Base-by-base conservation (phyloP, 441 rosid species). In the Flueggea neowawraea region DNA sequence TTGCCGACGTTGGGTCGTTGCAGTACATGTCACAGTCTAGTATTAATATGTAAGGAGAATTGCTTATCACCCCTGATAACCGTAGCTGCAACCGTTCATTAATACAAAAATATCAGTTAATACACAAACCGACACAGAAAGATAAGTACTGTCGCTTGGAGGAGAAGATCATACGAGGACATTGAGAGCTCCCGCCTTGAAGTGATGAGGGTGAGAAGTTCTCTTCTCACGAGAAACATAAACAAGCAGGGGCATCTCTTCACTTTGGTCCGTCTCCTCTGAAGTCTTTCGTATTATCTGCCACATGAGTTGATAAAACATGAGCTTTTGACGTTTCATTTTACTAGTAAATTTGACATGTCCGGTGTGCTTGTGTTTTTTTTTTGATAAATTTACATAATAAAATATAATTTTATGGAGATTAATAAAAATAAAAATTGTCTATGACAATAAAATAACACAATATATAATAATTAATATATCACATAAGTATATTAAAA, bases 161-260 rank as follows among this genome's bases (percentile, higher is more conserved):
- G 14, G 0, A 4, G 51, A 17, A 10, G 14, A 44, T 0, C 55
- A 5, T 77, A 82, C 79, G 14, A 83, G 85, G 10, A 66, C 82
- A 17, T 83, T 80, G 15, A 81, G 74, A 4, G 80, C 86, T 70
- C 89, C 81, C 11, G 82, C 87, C 65, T 78, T 84, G 69, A 78
- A 84, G 65, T 78, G 54, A 54, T 78, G 85, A 0, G 61, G 72
- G 60, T 57, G 53, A 12, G 61, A 65, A 57, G 80, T 76, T 47
- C 69, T 76, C 67, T 84, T 82, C 68, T 82, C 87, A 3, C 85
- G 79, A 15, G 87, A 58, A 55, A 84, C 79, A 11, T 80, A 80
- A 1, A 74, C 78, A 5, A 82, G 82, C 0, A 63, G 52, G 28
- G 89, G 84, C 68, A 79, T 66, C 16, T 62, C 48, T 0, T 49